Conservation (phyloP, 2,329 filamentous ascomycete genomes). For the Xylaria sp. region DNA sequence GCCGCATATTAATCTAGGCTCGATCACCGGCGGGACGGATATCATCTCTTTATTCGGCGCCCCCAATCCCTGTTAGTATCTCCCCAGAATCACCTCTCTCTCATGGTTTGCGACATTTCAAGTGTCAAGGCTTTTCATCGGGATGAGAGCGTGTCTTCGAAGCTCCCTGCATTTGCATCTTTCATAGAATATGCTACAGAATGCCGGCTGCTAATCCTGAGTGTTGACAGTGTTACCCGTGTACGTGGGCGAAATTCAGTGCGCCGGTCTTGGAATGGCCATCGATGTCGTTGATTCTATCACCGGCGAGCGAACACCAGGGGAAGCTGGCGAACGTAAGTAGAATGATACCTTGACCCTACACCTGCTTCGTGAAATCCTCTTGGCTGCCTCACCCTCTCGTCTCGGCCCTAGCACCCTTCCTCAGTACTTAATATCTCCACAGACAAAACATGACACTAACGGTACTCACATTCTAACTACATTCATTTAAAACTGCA, state of each 20-base stretch:
- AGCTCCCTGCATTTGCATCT: not conserved
- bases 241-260: conserved; percentile 79
- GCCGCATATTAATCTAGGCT: conserved; percentile 82
- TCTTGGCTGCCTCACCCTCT: not conserved
- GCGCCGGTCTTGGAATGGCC: conserved; percentile 82
- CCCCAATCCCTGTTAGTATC: conserved; percentile 55
- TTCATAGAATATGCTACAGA: no score
- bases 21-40: conserved; percentile 95
- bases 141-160: not conserved
- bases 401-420: not conserved
- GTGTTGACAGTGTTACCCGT: conserved; percentile 69
- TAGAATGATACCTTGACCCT: conserved; percentile 6
- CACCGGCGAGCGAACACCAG: conserved; percentile 67
- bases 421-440: not conserved
- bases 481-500: conserved; percentile 2
- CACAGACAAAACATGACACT: not conserved
- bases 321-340: conserved; percentile 76
- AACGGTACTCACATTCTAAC: not conserved
- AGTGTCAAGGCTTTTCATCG: not conserved
- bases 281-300: conserved; percentile 69
- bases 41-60: conserved; percentile 96
- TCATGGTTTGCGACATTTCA: not conserved
- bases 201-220: not conserved
- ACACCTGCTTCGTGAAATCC: not conserved
- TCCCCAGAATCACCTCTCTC: not conserved